Percentiles rank a stretch among this genome's conserved stretches.
Evolutionary conservation across 441 rosid species (phyloP).

Genomic region (Aquilaria agallochum): DNA sequence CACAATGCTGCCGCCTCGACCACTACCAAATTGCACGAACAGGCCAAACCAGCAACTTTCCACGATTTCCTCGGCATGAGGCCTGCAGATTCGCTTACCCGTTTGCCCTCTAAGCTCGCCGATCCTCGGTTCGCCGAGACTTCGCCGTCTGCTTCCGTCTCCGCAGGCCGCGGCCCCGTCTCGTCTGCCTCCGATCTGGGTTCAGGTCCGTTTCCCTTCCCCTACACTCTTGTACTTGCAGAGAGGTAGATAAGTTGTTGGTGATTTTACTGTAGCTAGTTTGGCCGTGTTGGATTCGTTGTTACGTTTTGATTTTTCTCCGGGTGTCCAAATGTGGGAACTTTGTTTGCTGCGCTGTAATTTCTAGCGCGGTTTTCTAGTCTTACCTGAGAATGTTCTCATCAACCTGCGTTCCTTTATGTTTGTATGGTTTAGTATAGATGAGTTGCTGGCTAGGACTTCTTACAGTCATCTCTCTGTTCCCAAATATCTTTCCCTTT

Average conservation of each 20-base stretch:
- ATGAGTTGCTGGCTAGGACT: too few relatives aligned
- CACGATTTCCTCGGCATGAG: conserved; percentile 81
- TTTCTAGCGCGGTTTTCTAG: conserved; percentile 8
- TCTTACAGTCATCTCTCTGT: too few relatives aligned
- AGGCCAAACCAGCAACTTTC: conserved; percentile 46
- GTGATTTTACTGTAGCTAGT: not conserved
- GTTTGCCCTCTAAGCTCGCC: conserved; percentile 27
- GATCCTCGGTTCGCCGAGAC: conserved; percentile 23
- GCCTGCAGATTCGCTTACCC: conserved; percentile 30
- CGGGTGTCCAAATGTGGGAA: too few relatives aligned
- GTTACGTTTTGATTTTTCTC: not conserved
- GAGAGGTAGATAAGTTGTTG: not conserved
- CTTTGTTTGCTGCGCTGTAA: not conserved
- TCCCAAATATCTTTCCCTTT: too few relatives aligned
- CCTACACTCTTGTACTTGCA: not conserved
- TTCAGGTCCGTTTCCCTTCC: conserved; percentile 33
- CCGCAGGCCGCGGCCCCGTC: conserved; percentile 49
- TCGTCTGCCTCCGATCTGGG: conserved; percentile 81
- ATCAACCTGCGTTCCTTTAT: too few relatives aligned
- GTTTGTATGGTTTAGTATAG: too few relatives aligned
- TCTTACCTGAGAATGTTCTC: not conserved
- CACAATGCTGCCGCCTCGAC: conserved; percentile 22
- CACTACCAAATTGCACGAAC: conserved; percentile 23
- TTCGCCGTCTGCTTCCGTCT: conserved; percentile 39
- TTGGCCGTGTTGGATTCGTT: conserved; percentile 9